Evolutionary conservation across 2,329 filamentous ascomycete species (phyloP).

Genomic region (Trichoderma sp.): DNA sequence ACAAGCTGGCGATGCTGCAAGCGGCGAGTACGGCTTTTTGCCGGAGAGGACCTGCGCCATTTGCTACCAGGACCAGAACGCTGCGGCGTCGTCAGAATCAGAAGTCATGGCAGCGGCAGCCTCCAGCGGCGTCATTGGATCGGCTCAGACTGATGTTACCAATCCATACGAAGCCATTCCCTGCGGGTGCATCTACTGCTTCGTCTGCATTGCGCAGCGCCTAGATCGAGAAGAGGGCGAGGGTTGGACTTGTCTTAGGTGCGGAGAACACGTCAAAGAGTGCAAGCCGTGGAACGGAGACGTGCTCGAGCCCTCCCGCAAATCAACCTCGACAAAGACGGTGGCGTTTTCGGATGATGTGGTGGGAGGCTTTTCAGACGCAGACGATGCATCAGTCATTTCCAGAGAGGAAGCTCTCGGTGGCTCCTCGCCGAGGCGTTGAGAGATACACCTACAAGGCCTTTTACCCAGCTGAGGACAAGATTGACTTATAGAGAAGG

Average conservation of each 20-base stretch:
- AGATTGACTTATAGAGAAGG: neutral
- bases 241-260: constrained; percentile 89
- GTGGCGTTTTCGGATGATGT: constrained; percentile 67
- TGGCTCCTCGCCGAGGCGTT: neutral
- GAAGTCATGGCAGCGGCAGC: constrained; percentile 74
- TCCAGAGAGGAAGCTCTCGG: constrained; percentile 6
- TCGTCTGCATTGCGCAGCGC: constrained; percentile 87
- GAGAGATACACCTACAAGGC: neutral
- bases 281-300: constrained; percentile 93
- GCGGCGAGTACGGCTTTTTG: constrained; percentile 80
- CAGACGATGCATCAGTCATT: constrained; percentile 37
- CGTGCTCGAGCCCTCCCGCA: constrained; percentile 64
- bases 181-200: constrained; percentile 94
- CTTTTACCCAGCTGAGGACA: neutral
- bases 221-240: constrained; percentile 93
- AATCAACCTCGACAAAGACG: constrained; percentile 51
- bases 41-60: constrained; percentile 95
- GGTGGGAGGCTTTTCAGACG: constrained; percentile 41
- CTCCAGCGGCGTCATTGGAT: constrained; percentile 80
- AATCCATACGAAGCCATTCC: constrained; percentile 92
- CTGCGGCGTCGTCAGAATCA: constrained; percentile 68
- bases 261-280: constrained; percentile 79
- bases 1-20: constrained; percentile 55
- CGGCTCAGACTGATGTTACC: constrained; percentile 88
- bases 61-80: constrained; percentile 92